Evolutionary conservation across 306 rosid species (phyloP).

Genomic region (Rosa rugosa): DNA sequence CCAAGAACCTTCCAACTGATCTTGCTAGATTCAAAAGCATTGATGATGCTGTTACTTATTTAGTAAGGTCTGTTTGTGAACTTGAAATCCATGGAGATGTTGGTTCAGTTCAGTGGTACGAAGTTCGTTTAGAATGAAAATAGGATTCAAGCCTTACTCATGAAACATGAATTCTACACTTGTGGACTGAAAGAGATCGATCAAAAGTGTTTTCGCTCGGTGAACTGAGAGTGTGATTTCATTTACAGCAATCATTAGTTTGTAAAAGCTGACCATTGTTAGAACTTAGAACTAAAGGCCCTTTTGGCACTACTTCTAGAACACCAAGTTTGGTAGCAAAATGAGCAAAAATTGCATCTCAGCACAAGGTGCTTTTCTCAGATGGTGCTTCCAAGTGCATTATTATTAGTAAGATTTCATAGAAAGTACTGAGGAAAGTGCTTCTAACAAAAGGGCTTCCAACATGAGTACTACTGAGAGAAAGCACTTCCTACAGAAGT

Average conservation of each 20-base stretch:
- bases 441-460: neutral
- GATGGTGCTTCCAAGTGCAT: neutral
- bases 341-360: neutral
- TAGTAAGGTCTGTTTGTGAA: slow-evolving; percentile 71
- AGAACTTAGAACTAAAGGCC: neutral
- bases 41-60: slow-evolving; percentile 80
- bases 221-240: neutral
- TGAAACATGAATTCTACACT: neutral
- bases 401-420: neutral
- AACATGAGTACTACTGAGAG: neutral
- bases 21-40: slow-evolving; percentile 63
- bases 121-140: slow-evolving; percentile 67
- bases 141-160: neutral
- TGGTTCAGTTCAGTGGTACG: slow-evolving; percentile 85
- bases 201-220: neutral
- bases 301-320: neutral
- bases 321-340: neutral
- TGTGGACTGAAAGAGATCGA: neutral
- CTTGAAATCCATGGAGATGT: slow-evolving; percentile 82
- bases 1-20: slow-evolving; percentile 73
- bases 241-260: neutral
- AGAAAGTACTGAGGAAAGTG: neutral
- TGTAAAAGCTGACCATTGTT: neutral
- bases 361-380: neutral
- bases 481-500: too few species aligned